phyloP scores from a whole-genome alignment of 768 basidiomycete genomes.

The Paxillus involutus region DNA sequence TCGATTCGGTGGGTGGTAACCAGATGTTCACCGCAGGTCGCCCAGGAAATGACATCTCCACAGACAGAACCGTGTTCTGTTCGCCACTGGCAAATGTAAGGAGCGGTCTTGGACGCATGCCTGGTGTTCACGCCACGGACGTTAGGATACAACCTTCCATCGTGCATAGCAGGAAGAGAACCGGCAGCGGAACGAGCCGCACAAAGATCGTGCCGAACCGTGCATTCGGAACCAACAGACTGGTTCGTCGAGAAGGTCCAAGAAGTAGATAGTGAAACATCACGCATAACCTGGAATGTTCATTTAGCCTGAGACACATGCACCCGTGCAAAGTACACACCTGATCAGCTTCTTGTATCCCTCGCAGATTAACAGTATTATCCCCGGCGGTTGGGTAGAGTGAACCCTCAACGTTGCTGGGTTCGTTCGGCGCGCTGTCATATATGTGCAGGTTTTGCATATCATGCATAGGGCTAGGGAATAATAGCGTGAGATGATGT shows the following conservation, averaged over 20 bases:
- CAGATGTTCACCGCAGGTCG: background rate
- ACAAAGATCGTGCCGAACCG: background rate
- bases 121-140: background rate
- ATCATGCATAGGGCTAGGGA: too few relatives aligned
- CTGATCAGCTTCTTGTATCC: background rate
- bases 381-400: too few relatives aligned
- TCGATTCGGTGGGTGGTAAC: background rate
- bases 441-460: too few relatives aligned
- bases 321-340: background rate
- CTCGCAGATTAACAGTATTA: too few relatives aligned
- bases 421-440: too few relatives aligned
- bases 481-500: too few relatives aligned
- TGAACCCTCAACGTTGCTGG: too few relatives aligned
- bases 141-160: too few relatives aligned
- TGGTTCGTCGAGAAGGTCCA: background rate
- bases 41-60: background rate
- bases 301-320: background rate
- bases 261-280: background rate
- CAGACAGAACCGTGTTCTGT: background rate
- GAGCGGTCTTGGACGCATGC: background rate
- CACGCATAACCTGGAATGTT: background rate
- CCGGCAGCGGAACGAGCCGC: background rate
- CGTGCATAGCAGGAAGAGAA: background rate
- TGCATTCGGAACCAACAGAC: background rate
- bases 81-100: background rate